phyloP scores from a whole-genome alignment of 1,139 yeast genomes.

The Spencermartinsiella ligniputridi region DNA sequence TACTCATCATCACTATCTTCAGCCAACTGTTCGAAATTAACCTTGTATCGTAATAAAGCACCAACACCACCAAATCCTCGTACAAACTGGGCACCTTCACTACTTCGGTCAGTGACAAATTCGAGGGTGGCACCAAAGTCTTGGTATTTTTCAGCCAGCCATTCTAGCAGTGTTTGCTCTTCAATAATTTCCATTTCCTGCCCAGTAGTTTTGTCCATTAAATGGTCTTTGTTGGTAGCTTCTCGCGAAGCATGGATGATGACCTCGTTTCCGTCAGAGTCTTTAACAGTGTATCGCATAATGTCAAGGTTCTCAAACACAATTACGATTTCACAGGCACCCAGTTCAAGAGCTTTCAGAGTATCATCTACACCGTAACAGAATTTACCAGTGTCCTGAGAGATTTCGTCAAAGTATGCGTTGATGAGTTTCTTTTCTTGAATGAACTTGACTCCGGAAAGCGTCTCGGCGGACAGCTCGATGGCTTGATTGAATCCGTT shows the following conservation, averaged over 20 bases:
- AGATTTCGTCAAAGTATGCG: constrained; percentile 89
- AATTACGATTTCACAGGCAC: constrained; percentile 90
- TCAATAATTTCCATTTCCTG: constrained; percentile 80
- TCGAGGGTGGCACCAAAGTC: constrained; percentile 92
- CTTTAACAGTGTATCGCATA: constrained; percentile 78
- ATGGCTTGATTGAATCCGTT: constrained; percentile 99
- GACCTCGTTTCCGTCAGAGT: constrained; percentile 67
- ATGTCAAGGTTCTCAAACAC: constrained; percentile 89
- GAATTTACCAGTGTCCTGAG: constrained; percentile 94
- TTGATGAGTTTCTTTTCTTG: constrained; percentile 96
- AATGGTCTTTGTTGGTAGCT: constrained; percentile 53
- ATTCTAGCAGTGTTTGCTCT: constrained; percentile 83
- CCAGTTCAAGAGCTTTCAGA: constrained; percentile 88
- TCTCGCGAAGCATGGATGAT: constrained; percentile 71
- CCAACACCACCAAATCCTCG: constrained; percentile 99
- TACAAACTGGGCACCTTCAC: constrained; percentile 98
- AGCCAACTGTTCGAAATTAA: constrained; percentile 89
- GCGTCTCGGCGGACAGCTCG: constrained; percentile 92
- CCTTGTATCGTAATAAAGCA: constrained; percentile 91
- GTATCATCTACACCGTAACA: constrained; percentile 98
- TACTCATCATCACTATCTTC: constrained; percentile 91
- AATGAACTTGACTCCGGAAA: constrained; percentile 93
- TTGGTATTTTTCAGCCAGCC: constrained; percentile 96
- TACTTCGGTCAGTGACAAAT: constrained; percentile 92
- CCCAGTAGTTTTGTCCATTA: constrained; percentile 80